A percentile compares a stretch with the other conserved stretches of the same genome.
These are phyloP conservation scores for Mycosphaerella sp. DNA, from an alignment of 2,329 filamentous ascomycete genomes.

Conservation along the genomic window DNA sequence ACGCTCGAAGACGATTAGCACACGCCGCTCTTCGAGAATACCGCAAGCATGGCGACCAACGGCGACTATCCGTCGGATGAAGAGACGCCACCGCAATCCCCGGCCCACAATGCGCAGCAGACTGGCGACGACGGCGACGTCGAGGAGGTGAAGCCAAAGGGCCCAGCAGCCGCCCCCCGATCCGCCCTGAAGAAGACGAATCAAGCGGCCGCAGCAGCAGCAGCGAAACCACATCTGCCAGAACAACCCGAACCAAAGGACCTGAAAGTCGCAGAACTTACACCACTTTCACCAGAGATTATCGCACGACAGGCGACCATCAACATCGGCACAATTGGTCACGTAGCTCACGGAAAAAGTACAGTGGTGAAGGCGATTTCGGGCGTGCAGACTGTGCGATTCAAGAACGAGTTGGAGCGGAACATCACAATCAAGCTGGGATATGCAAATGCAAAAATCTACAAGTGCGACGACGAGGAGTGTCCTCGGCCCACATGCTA, in stretches of 20 bases:
- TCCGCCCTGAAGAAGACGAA: constrained; percentile 78
- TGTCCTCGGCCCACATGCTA: constrained; percentile 95
- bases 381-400: constrained; percentile 95
- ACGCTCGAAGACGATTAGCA: no score
- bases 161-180: constrained; percentile 57
- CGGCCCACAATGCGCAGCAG: constrained; percentile 40
- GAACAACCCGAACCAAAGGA: constrained; percentile 90
- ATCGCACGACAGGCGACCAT: constrained; percentile 97
- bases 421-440: constrained; percentile 99
- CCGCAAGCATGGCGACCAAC: constrained; percentile 46
- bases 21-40: neutral
- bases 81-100: constrained; percentile 49
- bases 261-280: constrained; percentile 73
- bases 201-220: constrained; percentile 49
- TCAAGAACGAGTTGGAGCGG: constrained; percentile 99
- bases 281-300: constrained; percentile 87
- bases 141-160: constrained; percentile 54
- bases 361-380: constrained; percentile 99
- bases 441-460: constrained; percentile 99
- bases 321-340: constrained; percentile 98
- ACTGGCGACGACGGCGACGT: constrained; percentile 68
- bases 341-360: constrained; percentile 99
- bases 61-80: constrained; percentile 49
- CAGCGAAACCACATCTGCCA: constrained; percentile 61
- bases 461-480: constrained; percentile 88